Evolutionary conservation across 148 eudicot species (phyloP).

Genomic region (Polygonum maritimum): DNA sequence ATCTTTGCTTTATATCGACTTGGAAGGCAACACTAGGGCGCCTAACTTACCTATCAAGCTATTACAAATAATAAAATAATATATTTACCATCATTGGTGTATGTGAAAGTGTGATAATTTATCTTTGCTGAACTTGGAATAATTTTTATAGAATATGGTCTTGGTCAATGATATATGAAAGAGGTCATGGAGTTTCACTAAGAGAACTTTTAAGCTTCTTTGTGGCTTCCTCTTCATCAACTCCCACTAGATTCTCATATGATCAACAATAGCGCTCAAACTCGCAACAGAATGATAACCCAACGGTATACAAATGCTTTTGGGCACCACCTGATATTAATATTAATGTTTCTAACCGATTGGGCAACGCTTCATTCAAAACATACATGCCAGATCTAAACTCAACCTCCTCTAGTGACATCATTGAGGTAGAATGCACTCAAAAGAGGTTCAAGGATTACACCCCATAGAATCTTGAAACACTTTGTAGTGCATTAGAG

Average conservation of each 20-base stretch:
- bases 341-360: not conserved
- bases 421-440: conserved; percentile 40
- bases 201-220: conserved; percentile 51
- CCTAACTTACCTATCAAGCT: not conserved
- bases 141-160: conserved; percentile 30
- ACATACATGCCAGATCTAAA: conserved; percentile 30
- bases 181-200: conserved; percentile 27
- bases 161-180: conserved; percentile 37
- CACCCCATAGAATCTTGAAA: conserved; percentile 46
- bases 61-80: not conserved
- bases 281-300: not conserved
- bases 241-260: conserved; percentile 39
- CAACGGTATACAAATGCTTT: not conserved
- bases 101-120: not conserved
- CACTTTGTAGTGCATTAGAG: too few species aligned
- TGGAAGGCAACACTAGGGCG: not conserved
- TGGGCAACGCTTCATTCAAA: conserved; percentile 13
- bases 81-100: not conserved
- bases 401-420: conserved; percentile 49
- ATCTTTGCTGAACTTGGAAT: not conserved
- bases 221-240: conserved; percentile 46
- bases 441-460: conserved; percentile 46
- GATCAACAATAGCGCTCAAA: conserved; percentile 22
- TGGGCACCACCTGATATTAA: not conserved
- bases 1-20: not conserved